Conservation (phyloP, 108 stramenopile genomes). For the Epithemia pelagica region DNA sequence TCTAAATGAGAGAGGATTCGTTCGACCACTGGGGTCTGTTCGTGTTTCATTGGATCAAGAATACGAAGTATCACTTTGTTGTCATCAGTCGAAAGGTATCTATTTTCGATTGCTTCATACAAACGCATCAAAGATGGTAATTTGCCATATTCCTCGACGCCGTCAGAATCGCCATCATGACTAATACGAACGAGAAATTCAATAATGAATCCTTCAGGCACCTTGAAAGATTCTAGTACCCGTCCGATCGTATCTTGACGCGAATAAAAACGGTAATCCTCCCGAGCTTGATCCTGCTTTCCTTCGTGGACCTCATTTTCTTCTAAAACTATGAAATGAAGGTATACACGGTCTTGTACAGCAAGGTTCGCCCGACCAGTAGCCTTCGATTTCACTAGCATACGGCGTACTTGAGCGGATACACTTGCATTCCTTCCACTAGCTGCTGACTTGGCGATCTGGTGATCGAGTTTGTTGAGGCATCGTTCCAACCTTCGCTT, state of each 20-base stretch:
- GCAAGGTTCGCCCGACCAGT: constrained; percentile 46
- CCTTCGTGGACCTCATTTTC: constrained; percentile 16
- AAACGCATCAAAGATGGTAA: constrained; percentile 35
- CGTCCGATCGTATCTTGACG: constrained; percentile 42
- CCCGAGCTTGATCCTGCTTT: background rate
- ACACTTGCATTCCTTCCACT: constrained; percentile 42
- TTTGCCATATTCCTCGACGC: constrained; percentile 16
- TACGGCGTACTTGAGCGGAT: constrained; percentile 58
- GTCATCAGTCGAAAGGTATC: constrained; percentile 8
- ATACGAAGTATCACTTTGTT: background rate
- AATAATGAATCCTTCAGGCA: background rate
- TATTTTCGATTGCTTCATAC: constrained; percentile 30
- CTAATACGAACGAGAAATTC: background rate
- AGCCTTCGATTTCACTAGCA: constrained; percentile 70
- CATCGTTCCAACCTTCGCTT: background rate
- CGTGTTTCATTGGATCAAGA: background rate
- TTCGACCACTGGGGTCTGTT: background rate
- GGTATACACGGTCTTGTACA: constrained; percentile 61
- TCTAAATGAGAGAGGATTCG: background rate
- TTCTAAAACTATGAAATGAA: constrained; percentile 24
- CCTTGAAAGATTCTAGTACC: constrained; percentile 20
- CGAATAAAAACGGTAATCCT: constrained; percentile 43
- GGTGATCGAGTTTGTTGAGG: constrained; percentile 13
- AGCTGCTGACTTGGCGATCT: constrained; percentile 13
- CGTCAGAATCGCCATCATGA: background rate